phyloP scores from a whole-genome alignment of 371 early-diverging fungal species.

The Mortierella sp. region DNA sequence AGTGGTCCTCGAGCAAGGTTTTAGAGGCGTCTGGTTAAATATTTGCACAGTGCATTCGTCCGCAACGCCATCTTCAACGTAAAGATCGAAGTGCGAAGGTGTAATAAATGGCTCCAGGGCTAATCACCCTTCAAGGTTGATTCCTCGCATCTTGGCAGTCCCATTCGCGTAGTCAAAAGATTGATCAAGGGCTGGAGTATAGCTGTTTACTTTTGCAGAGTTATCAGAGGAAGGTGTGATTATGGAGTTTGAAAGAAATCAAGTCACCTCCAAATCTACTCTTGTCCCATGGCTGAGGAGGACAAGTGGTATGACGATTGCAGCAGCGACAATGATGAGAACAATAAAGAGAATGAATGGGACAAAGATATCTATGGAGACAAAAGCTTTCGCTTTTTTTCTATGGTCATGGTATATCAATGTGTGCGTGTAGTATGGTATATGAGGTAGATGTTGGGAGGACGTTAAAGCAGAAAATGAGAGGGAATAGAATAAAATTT shows the following conservation, averaged over 20 bases:
- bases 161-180: conserved; percentile 46
- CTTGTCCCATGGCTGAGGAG: conserved; percentile 42
- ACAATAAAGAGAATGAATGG: conserved; percentile 5
- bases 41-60: conserved; percentile 64
- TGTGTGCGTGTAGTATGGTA: too few relatives aligned
- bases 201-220: conserved; percentile 30
- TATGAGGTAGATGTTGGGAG: too few relatives aligned
- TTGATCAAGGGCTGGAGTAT: conserved; percentile 40
- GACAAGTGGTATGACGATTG: conserved; percentile 24
- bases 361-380: too few relatives aligned
- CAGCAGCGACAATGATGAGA: conserved; percentile 18
- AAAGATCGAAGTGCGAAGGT: conserved; percentile 53
- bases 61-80: conserved; percentile 43
- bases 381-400: conserved; percentile 15
- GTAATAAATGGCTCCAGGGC: conserved; percentile 70
- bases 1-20: conserved; percentile 57
- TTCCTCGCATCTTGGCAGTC: conserved; percentile 63
- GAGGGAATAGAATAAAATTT: too few relatives aligned
- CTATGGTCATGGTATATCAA: too few relatives aligned
- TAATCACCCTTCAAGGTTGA: conserved; percentile 75
- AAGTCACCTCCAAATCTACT: background rate
- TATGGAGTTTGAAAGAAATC: background rate
- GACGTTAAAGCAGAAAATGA: too few relatives aligned
- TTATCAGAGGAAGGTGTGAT: conserved; percentile 24
- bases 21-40: conserved; percentile 50